Base-by-base conservation (phyloP, 768 basidiomycete species). In the Leccinum incarnatum region DNA sequence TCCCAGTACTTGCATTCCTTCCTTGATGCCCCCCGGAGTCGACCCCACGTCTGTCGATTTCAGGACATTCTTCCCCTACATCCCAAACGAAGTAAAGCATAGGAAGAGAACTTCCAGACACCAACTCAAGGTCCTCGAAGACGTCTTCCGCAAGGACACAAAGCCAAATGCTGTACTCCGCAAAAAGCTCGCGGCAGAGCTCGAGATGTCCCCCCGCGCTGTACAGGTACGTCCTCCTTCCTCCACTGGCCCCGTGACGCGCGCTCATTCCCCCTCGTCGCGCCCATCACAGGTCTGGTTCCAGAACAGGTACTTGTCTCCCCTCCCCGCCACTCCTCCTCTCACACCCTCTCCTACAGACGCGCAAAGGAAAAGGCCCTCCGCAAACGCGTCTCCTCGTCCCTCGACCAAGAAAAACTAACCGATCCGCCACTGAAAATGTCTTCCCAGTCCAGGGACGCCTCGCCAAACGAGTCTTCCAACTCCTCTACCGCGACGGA, bases 81-180 rank as follows among this genome's bases (percentile, higher is more conserved):
- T 87, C 53, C 91, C 91, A 57, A 92, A 91, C 76, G 89, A 95
- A 77, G 91, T 97, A 77, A 96, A 96, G 78, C 95, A 96, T 67
- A 80, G 95, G 59, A 91, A 94, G 67, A 80, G 96, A 54, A 98
- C 96, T 0, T 92, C 93, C 30, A 84, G 86, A 34, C 79, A 84
- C 19, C 96, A 98, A 77, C 87, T 97, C 69, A 88, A 88, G 74
- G 84, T 93, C 64, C 85, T 98, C 64, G 96, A 98, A 73, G 79
- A 83, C 58, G 80, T 94, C 65, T 98, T 96, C 75, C 85, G 84
- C 66, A 79, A 82, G 65, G 93, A 95, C 75, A 92, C 92, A 56
- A 98, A 98, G 73, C 95, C 96, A 15, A 95, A 94, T 72, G 88
- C 86, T 40, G 76, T 81, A 7, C 77, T 89, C 37, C 82, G 96